Evolutionary conservation across 495 filamentous ascomycete genomes (phyloP).

Genomic region (Elasticomyces elasticus): DNA sequence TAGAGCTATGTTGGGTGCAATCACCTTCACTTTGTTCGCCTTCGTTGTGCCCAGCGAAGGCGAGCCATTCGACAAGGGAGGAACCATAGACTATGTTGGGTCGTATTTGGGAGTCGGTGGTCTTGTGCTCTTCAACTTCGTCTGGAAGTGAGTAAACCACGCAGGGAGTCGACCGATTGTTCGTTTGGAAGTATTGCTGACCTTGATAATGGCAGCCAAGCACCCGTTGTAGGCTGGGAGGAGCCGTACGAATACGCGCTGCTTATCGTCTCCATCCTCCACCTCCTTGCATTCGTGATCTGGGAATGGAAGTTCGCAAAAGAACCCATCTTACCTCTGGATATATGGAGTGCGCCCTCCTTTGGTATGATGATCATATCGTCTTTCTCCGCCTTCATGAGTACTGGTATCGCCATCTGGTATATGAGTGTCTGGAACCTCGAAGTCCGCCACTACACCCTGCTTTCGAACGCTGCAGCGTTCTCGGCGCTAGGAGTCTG

Average conservation of each 20-base stretch:
- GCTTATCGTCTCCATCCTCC: constrained; percentile 17
- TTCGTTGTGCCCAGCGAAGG: constrained; percentile 35
- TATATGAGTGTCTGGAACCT: constrained; percentile 26
- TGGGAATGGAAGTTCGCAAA: neutral
- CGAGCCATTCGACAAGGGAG: constrained; percentile 36
- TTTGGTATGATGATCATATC: no score
- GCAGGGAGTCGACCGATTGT: no score
- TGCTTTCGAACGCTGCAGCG: neutral
- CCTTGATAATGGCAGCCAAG: no score
- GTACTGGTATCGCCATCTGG: neutral
- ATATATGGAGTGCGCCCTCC: neutral
- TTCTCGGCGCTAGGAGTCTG: neutral
- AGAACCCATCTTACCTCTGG: neutral
- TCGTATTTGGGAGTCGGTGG: constrained; percentile 37
- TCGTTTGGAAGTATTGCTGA: no score
- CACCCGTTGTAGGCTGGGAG: constrained; percentile 41
- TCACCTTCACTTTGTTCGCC: no score
- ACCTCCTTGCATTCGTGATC: neutral
- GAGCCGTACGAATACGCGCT: constrained; percentile 39
- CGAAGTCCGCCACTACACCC: neutral
- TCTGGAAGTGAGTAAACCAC: no score
- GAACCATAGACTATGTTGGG: constrained; percentile 42
- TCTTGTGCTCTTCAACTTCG: constrained; percentile 45
- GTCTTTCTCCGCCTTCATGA: neutral
- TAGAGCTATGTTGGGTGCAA: no score